Conservation (phyloP, 768 basidiomycete species). For the Agaricus subrufescens region DNA sequence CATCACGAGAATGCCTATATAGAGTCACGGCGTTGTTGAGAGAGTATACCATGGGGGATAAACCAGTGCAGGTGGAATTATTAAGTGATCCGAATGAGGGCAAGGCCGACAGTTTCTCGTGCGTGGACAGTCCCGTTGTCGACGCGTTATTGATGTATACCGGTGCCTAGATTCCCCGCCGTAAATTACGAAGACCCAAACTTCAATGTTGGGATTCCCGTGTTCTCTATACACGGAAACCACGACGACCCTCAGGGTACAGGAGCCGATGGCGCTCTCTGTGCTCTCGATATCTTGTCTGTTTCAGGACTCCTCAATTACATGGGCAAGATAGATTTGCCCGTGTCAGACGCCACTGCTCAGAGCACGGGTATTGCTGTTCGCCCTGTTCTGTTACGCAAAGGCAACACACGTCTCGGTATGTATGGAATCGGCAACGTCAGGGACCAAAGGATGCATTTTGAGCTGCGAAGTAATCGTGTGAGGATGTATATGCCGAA, state of each 20-base stretch:
- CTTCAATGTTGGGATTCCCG: slow-evolving; percentile 91
- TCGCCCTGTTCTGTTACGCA: slow-evolving; percentile 84
- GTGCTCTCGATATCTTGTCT: slow-evolving; percentile 91
- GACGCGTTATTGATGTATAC: neutral
- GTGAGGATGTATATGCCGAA: slow-evolving; percentile 96
- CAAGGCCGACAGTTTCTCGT: slow-evolving; percentile 82
- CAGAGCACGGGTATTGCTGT: slow-evolving; percentile 75
- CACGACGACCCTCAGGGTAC: slow-evolving; percentile 99
- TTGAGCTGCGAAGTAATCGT: slow-evolving; percentile 88
- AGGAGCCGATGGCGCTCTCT: slow-evolving; percentile 90
- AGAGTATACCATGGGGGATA: slow-evolving; percentile 86
- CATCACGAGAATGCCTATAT: slow-evolving; percentile 85
- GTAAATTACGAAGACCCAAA: slow-evolving; percentile 97
- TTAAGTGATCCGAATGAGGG: slow-evolving; percentile 92
- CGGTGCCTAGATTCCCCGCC: slow-evolving; percentile 73
- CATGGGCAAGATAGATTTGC: slow-evolving; percentile 94
- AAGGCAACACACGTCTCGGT: slow-evolving; percentile 83
- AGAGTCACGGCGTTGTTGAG: slow-evolving; percentile 85
- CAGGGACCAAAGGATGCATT: slow-evolving; percentile 95
- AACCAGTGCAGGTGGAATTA: slow-evolving; percentile 86
- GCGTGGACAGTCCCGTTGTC: slow-evolving; percentile 21
- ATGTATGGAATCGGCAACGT: slow-evolving; percentile 96
- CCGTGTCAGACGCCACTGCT: slow-evolving; percentile 64
- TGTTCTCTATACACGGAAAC: slow-evolving; percentile 99
- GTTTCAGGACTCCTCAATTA: slow-evolving; percentile 94